Base-by-base conservation (phyloP, 139 green algal genomes). In the Diplosphaera chodatii region DNA sequence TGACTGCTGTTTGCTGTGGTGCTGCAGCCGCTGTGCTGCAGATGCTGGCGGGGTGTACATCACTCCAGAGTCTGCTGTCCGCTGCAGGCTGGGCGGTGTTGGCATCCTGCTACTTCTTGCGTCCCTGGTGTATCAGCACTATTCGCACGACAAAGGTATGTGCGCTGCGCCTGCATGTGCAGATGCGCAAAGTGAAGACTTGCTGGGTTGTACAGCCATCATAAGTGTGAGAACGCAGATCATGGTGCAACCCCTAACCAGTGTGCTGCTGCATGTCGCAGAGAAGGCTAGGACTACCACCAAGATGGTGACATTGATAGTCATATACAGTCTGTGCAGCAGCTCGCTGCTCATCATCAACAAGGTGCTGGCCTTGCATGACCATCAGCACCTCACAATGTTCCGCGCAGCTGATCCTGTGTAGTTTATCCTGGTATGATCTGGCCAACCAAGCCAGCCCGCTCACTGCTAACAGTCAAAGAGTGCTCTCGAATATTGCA, bases 271-370 rank as follows among this genome's bases (percentile, higher is more conserved):
- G n/a, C n/a, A n/a, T n/a, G n/a, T n/a, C 18, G 48, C 48, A 59
- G 48, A 59, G 48, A 59, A 59, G 18, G 48, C 48, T 10, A 23
- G 48, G 13, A 4, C 48, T 3, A 59, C 48, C 13, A 59, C 48
- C 16, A 59, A 25, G 16, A 59, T 59, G 48, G 48, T 59, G 10
- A 59, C 48, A 18, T 63, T 75, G 22, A 56, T 69, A 18, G 70
- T 71, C 27, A 55, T 30, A 23, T 90, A 90, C 74, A 77, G 74
- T 30, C 31, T 80, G 1, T 84, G 73, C 67, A 86, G 77, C 16
- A 76, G 62, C 48, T 81, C 69, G 13, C 82, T 90, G 67, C 80
- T 90, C 22, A 76, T 90, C 8, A 74, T 90, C 30, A 90, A 90
- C 66, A 90, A 90, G 59, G 75, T 87, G 27, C 56, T 64, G n/a